A percentile compares a stretch with the other conserved stretches of the same genome.
Evolutionary conservation across 164 flowering plant species (phyloP).

Genomic region (Dillenia turbinata): DNA sequence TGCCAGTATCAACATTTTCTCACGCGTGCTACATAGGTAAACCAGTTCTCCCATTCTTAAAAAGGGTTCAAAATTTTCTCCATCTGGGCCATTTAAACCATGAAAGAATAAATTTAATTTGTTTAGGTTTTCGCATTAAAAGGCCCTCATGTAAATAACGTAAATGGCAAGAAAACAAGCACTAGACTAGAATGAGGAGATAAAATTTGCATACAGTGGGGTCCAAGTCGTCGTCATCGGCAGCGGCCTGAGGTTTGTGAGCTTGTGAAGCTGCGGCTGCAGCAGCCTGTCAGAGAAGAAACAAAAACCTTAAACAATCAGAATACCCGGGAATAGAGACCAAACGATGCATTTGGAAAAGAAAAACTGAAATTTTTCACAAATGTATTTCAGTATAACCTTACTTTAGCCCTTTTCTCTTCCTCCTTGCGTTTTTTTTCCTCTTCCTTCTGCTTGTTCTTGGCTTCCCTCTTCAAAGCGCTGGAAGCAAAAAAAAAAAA

Average conservation of each 20-base stretch:
- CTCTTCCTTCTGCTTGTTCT: slow-evolving; percentile 60
- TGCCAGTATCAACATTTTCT: no score
- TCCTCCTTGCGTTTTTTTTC: slow-evolving; percentile 57
- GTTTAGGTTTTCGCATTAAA: no score
- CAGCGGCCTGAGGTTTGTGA: slow-evolving; percentile 52
- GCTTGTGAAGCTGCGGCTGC: slow-evolving; percentile 28
- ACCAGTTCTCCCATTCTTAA: no score
- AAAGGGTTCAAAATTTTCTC: no score
- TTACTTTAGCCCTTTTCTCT: slow-evolving; percentile 28
- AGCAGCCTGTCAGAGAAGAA: slow-evolving; percentile 45
- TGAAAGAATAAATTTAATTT: no score
- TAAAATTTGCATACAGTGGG: slow-evolving; percentile 57
- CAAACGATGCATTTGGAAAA: background rate
- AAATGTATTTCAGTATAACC: background rate
- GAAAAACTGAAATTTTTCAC: background rate
- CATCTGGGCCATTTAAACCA: no score
- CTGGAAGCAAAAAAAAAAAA: slow-evolving; percentile 16
- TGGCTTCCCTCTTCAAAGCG: slow-evolving; percentile 51
- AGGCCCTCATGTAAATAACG: no score
- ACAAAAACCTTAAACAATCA: background rate
- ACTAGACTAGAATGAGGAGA: no score
- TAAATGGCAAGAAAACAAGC: no score
- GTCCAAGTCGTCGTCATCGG: slow-evolving; percentile 81
- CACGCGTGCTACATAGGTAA: no score
- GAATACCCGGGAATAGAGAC: background rate